Evolutionary conservation across 495 filamentous ascomycete species (phyloP).

Genomic region (Antarctomyces pellizariae): DNA sequence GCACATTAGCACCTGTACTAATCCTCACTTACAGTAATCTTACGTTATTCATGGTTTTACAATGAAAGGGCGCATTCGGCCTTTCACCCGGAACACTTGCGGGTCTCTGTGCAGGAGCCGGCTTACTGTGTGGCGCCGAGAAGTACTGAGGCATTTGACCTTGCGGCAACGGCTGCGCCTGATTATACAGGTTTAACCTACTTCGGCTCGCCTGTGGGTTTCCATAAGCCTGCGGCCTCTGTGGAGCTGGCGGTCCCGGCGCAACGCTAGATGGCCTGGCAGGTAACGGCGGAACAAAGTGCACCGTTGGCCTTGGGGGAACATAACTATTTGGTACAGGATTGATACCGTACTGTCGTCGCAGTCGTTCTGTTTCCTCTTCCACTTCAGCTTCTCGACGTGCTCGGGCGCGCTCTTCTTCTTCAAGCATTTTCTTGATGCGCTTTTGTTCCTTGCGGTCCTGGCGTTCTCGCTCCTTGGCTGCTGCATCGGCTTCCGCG

Average conservation of each 20-base stretch:
- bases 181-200: no score
- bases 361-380: conserved; percentile 64
- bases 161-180: not conserved
- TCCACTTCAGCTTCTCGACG: conserved; percentile 49
- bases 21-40: not conserved
- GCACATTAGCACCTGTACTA: not conserved
- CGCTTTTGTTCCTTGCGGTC: conserved; percentile 40
- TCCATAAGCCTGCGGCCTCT: no score
- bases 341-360: conserved; percentile 38
- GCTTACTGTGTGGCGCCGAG: conserved; percentile 5
- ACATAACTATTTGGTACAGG: not conserved
- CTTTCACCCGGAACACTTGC: conserved; percentile 5
- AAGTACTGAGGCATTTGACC: conserved; percentile 3
- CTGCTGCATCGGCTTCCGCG: conserved; percentile 28
- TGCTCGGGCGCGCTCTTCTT: conserved; percentile 47
- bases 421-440: conserved; percentile 53
- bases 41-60: not conserved
- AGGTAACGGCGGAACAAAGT: not conserved
- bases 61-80: conserved; percentile 1
- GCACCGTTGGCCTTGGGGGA: not conserved
- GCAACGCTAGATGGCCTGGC: no score
- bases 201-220: no score
- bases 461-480: conserved; percentile 26
- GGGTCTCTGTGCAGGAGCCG: conserved; percentile 7
- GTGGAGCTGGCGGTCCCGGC: no score